phyloP scores from a whole-genome alignment of 2,329 filamentous ascomycete genomes.

The Fusarium marasasianum region DNA sequence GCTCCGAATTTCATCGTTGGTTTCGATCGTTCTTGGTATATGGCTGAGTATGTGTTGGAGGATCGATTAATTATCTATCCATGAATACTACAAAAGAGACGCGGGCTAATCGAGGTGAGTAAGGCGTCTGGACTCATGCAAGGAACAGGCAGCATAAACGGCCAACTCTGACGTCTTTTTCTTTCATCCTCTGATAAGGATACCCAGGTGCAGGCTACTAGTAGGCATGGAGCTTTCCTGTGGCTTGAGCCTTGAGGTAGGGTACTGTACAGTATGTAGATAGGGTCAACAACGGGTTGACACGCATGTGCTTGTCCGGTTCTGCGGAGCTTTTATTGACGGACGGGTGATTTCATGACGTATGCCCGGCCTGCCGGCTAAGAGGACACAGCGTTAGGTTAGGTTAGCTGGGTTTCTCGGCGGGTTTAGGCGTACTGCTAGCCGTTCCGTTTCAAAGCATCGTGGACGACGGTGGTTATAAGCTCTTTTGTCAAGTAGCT shows the following conservation, averaged over 20 bases:
- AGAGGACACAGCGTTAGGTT: not conserved
- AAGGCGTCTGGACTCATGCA: not conserved
- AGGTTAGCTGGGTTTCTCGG: not conserved
- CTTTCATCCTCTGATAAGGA: not conserved
- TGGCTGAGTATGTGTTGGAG: not conserved
- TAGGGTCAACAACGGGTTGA: not conserved
- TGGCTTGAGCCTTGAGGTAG: not conserved
- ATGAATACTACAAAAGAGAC: not conserved
- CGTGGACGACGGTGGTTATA: not conserved
- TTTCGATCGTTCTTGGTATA: not conserved
- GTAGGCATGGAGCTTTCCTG: not conserved
- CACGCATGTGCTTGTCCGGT: conserved; percentile 13
- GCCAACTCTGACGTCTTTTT: not conserved
- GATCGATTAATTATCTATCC: not conserved
- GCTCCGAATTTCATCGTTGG: not conserved
- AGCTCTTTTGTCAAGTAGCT: not conserved
- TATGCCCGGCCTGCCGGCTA: not conserved
- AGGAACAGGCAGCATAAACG: not conserved
- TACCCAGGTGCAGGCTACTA: not conserved
- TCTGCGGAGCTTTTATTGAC: not conserved
- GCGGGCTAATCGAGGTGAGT: not conserved
- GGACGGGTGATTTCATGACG: conserved; percentile 6
- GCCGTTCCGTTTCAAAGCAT: conserved; percentile 3
- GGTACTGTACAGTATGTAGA: not conserved
- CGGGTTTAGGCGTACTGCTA: conserved; percentile 9